Evolutionary conservation across 164 flowering plant genomes (phyloP), one percentile per base, ranked within the genome.

Genomic region (Echeveria elegans): DNA sequence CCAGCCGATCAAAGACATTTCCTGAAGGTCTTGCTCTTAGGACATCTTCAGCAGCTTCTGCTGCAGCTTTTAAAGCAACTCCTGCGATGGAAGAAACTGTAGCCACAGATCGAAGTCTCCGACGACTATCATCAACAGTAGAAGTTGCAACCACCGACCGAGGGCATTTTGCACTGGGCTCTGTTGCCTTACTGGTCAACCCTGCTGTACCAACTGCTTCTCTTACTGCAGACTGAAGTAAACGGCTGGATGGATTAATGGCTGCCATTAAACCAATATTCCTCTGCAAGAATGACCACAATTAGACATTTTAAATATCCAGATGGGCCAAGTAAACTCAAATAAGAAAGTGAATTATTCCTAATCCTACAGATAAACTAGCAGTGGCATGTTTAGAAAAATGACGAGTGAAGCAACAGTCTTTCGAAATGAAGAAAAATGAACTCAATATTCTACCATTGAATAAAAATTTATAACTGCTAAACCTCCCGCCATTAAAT

Each of bases 181-280:
- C 89, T 11, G 56, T 31, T 41, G 66, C 65, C 21, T 70, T 56
- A 70, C 47, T 78, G n/a, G 89, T 68, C 30, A 89, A 71, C 69
- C 78, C 75, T 14, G 79, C 60, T 71, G 82, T 78, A 47, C 78
- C 92, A 47, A 89, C 87, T 0, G 99, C 97, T 73, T 94, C 99
- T 64, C 97, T 74, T 5, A 94, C 89, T 43, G 99, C 99, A 87
- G 83, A 94, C 56, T 94, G 99, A 70, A 91, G 94, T 40, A 94
- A 77, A 71, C 99, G 79, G 19, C 92, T 77, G 66, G 96, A 80
- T 7, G 92, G 97, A 75, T 32, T 77, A 50, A 75, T 60, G 6
- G 72, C 69, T 66, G 79, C 72, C 64, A 78, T 83, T 63, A 80
- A 65, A 64, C 66, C 75, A 52, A 64, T 69, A 23, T 81, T 91